Base-by-base conservation (phyloP, 441 rosid genomes). In the Sinapis alba region DNA sequence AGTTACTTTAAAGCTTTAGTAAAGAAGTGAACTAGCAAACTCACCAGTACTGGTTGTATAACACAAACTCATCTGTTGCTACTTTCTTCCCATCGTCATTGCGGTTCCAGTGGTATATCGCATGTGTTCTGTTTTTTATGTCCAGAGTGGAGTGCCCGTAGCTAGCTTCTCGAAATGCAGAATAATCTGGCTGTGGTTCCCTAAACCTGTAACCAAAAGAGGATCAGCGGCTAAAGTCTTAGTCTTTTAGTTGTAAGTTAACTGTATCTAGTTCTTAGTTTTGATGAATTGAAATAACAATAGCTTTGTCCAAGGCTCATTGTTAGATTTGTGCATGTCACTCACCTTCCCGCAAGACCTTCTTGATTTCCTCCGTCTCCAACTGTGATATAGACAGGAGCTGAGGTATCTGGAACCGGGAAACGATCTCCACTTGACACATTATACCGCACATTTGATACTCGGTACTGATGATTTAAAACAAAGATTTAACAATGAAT, bases 341-440 rank as follows among this genome's bases (percentile, higher is more conserved):
- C 75, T 82, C 62, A 91, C 99, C 81, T 86, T 82, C 62, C 84
- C 6, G 98, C 97, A 41, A 95, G 93, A 77, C 98, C 98, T 87
- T 90, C 98, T 82, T 91, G 98, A 79, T 95, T 95, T 79, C 99
- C 99, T 64, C 99, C 98, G 72, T 95, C 98, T 75, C 99, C 97
- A 65, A 91, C 96, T 6, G 96, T 95, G 16, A 91, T 85, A 81
- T 93, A 95, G 68, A 95, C 84, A 1, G 99, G 98, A 59, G 98
- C 96, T 26, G 88, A 87, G 65, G 84, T 84, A 82, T 95, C 95
- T 18, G 93, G 84, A 68, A 87, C 71, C 2, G 98, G 98, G 78
- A 60, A 84, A 56, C 78, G 69, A 23, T 86, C 83, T 28, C 98
- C 95, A 63, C 87, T 85, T 62, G 97, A 87, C 32, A 91, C 74